Evolutionary conservation across 495 filamentous ascomycete genomes (phyloP).

Genomic region (Parachaetomium inaequale): DNA sequence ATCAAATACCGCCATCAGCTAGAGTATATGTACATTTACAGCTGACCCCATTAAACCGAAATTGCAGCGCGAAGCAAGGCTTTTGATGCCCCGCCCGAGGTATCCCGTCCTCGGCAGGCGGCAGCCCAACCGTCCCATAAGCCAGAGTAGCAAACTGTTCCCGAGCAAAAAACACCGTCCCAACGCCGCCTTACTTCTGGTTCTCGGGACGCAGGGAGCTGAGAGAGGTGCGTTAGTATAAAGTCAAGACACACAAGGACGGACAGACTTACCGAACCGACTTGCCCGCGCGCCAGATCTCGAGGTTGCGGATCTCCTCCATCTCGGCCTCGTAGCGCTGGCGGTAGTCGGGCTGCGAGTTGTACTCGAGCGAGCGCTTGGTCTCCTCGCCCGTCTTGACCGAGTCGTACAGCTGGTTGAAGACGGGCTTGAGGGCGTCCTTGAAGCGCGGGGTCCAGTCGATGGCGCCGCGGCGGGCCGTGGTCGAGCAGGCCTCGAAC

Average conservation of each 20-base stretch:
- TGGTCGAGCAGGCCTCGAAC: constrained; percentile 99
- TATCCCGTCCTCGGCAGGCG: constrained; percentile 22
- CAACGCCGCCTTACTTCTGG: constrained; percentile 60
- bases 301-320: constrained; percentile 89
- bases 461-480: constrained; percentile 95
- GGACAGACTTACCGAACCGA: constrained; percentile 66
- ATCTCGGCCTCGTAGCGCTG: constrained; percentile 95
- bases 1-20: constrained; percentile 18
- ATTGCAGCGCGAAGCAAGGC: constrained; percentile 13
- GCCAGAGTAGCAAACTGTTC: constrained; percentile 22
- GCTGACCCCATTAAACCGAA: constrained; percentile 16
- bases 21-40: constrained; percentile 27
- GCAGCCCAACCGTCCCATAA: constrained; percentile 15
- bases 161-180: constrained; percentile 20
- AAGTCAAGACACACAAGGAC: background rate
- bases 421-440: constrained; percentile 94
- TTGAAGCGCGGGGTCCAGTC: constrained; percentile 97
- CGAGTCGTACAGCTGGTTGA: constrained; percentile 91
- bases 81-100: constrained; percentile 26
- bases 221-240: constrained; percentile 22
- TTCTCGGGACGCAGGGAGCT: constrained; percentile 88
- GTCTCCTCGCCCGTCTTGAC: constrained; percentile 90
- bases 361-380: constrained; percentile 89
- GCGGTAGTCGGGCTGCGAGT: constrained; percentile 88
- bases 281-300: constrained; percentile 99